phyloP scores from a whole-genome alignment of 129 eudicot species.

The Ambrosia artemisiifolia region DNA sequence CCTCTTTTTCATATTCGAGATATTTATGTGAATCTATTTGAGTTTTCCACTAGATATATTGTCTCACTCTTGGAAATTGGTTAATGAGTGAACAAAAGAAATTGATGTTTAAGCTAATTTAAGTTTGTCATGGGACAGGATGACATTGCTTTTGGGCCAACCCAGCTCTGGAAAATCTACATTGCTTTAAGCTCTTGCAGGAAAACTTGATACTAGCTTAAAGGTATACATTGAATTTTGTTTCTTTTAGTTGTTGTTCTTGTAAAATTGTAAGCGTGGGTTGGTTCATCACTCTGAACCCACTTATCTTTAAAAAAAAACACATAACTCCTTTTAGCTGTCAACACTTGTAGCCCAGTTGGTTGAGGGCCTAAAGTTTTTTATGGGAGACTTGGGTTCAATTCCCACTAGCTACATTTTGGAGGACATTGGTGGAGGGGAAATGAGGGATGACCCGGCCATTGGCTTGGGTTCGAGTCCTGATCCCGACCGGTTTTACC shows the following conservation, averaged over 20 bases:
- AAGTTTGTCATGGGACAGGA: constrained; percentile 46
- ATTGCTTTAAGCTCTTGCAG: constrained; percentile 82
- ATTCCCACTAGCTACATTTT: too few relatives aligned
- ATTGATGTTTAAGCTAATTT: constrained; percentile 8
- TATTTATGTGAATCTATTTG: neutral
- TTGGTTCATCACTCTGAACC: too few relatives aligned
- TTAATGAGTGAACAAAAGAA: too few relatives aligned
- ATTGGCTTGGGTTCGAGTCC: too few relatives aligned
- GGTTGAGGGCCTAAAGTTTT: too few relatives aligned
- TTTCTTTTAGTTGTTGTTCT: neutral
- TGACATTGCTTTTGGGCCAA: constrained; percentile 91
- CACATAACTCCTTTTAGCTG: too few relatives aligned
- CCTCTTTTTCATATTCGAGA: neutral
- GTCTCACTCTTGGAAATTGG: constrained; percentile 2
- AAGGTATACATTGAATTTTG: constrained; percentile 39
- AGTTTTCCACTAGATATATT: neutral
- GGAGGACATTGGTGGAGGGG: too few relatives aligned
- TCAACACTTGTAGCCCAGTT: too few relatives aligned
- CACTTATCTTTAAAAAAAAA: too few relatives aligned
- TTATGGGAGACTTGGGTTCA: too few relatives aligned
- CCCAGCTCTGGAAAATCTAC: constrained; percentile 94
- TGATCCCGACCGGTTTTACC: too few relatives aligned
- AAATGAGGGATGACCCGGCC: too few relatives aligned
- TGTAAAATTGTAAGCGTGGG: constrained; percentile 3
- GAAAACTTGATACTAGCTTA: constrained; percentile 66